A percentile compares a stretch with the other conserved stretches of the same genome.
Evolutionary conservation across 805 yeast genomes (phyloP).

Genomic region (Cyberlindnera mrakii): DNA sequence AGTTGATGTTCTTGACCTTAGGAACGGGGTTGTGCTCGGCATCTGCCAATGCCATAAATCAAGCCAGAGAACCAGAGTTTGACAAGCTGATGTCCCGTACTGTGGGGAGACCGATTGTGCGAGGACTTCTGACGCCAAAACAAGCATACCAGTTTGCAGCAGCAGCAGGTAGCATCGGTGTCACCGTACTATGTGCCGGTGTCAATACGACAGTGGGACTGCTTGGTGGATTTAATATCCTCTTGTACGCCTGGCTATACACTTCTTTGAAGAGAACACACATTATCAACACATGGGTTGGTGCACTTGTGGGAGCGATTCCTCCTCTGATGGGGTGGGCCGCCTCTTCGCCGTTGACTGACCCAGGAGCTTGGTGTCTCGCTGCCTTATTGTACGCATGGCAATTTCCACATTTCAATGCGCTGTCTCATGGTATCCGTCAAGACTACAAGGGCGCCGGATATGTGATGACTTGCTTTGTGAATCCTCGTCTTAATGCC

Average conservation of each 20-base stretch:
- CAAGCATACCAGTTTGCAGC: conserved; percentile 84
- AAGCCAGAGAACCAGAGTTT: conserved; percentile 92
- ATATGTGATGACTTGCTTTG: conserved; percentile 95
- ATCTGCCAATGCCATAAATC: conserved; percentile 93
- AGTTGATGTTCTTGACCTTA: conserved; percentile 63
- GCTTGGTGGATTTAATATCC: conserved; percentile 76
- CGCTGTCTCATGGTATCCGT: conserved; percentile 81
- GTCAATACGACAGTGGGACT: conserved; percentile 81
- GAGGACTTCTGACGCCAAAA: conserved; percentile 65
- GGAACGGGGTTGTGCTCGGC: conserved; percentile 90
- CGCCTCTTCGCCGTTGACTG: conserved; percentile 67
- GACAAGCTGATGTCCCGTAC: conserved; percentile 88
- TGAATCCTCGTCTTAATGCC: conserved; percentile 86
- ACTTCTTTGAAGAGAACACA: conserved; percentile 83
- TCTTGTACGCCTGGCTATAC: conserved; percentile 82
- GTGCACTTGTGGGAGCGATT: conserved; percentile 97
- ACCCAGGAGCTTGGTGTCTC: conserved; percentile 94
- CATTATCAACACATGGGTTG: conserved; percentile 94
- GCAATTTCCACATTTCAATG: conserved; percentile 98
- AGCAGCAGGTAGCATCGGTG: conserved; percentile 65
- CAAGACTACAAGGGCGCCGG: conserved; percentile 90
- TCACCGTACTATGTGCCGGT: conserved; percentile 61
- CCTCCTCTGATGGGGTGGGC: conserved; percentile 99
- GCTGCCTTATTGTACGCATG: conserved; percentile 90
- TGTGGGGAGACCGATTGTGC: conserved; percentile 81